Base-by-base conservation (phyloP, 2,329 filamentous ascomycete genomes). In the Albifimbria verrucaria region DNA sequence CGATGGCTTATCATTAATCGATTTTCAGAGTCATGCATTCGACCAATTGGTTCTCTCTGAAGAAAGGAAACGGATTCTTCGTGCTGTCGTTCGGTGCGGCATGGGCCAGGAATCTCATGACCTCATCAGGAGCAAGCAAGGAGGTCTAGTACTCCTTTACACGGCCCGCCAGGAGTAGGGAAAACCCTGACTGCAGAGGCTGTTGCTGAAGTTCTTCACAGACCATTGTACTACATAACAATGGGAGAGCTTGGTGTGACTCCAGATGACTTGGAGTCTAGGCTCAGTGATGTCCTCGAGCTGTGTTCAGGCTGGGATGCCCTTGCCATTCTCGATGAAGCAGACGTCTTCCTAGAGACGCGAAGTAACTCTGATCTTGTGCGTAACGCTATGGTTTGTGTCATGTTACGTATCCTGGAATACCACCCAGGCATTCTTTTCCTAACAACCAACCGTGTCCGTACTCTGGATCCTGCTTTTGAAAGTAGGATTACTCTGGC, bases 401-500 rank as follows among this genome's bases (percentile, higher is more conserved):
- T 70, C 52, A 63, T 65, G 52, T 57, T 73, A 4, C 63, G 65
- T 0, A 50, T 65, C 0, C 36, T 72, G 4, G 70, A 72, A 49
- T 72, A 72, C 52, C 71, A 70, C 44, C 49, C 55, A 1, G 72
- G 72, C 0, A 59, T 73, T 24, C 56, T 74, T 10, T 68, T 70
- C 48, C 64, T 76, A 2, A 76, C 72, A 0, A 76, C 73, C 3
- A 77, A 76, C 55, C 65, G 72, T 2, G 67, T 71, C 7, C 66
- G 62, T 26, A 62, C 64, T 15, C 72, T 77, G 43, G 74, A 77
- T 57, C 60, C 64, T 15, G 74, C 74, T 25, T 71, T 77, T 23
- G 71, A 72, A 21, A 71, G 67, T n/a, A 69, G 73, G 6, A 75
- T 78, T 56, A 73, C 77, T 56, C 67, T 77, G 3, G 41, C 62